These are phyloP conservation scores for Alloteropsis semialata DNA, from an alignment of 176 grass and related monocot species.

Conservation along the genomic window DNA sequence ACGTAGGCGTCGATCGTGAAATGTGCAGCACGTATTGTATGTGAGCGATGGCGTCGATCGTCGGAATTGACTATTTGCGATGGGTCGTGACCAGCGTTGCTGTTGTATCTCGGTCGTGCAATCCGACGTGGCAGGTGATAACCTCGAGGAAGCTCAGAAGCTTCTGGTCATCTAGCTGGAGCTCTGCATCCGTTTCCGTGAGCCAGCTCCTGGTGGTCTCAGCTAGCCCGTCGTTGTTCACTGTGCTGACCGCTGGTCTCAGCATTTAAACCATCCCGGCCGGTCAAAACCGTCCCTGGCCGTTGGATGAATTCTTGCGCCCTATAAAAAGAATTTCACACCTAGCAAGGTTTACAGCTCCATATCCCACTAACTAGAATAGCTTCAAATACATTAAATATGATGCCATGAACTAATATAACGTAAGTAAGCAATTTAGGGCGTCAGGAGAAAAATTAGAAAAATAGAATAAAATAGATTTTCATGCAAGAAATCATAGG, in stretches of 20 bases:
- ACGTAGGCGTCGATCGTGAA: not conserved
- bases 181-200: not conserved
- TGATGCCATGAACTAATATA: no score
- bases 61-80: not conserved
- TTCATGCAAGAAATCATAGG: no score
- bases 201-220: not conserved
- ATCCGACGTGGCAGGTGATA: constrained; percentile 8
- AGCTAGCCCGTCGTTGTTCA: not conserved
- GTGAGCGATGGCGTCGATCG: constrained; percentile 4
- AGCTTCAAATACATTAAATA: no score
- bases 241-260: not conserved
- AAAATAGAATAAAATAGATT: no score
- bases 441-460: no score
- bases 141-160: constrained; percentile 8
- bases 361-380: no score
- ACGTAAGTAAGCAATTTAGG: no score
- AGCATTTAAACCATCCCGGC: not conserved
- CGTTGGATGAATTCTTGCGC: not conserved
- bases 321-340: no score
- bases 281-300: not conserved
- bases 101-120: not conserved
- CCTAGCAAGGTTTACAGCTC: no score
- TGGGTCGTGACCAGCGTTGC: not conserved
- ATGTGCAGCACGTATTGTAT: not conserved
- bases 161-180: not conserved